Evolutionary conservation across 306 rosid species (phyloP), one percentile per base, ranked within the genome.

Genomic region (Vachellia collinsii): DNA sequence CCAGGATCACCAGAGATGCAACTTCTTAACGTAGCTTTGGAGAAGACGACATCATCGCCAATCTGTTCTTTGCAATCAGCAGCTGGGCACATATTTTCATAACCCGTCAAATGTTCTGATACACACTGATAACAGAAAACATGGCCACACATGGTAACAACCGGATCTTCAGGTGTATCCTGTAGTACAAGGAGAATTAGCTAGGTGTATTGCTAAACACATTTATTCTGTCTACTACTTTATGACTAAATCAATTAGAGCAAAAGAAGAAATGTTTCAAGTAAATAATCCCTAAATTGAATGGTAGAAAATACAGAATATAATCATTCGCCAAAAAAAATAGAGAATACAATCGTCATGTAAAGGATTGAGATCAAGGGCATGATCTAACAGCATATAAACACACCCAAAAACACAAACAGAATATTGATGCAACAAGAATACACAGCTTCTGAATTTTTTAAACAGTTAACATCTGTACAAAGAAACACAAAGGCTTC

Each of bases 41-140:
- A 90, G 84, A 93, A 95, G 77, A 92, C 86, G 37, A 88, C 78
- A 74, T 91, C 98, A 12, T 88, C 82, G 42, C 90, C 86, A 67
- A 95, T 70, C 86, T 75, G 91, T 84, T 87, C 89, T 83, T 90
- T 93, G 78, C 99, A 95, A 78, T 73, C 89, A 64, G 14, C 53
- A 59, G 88, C 97, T n/a, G 98, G 98, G 80, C 99, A 95, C 69
- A 41, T 89, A 81, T 84, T 91, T 58, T 95, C 97, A 82, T 92
- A 97, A 34, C 94, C 92, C 0, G 94, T 90, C 94, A 93, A 73
- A 87, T 80, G 79, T 50, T 95, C 99, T 36, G 96, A 90, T 54
- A 95, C 91, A 71, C 99, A 95, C 79, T 93, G 97, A 83, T 89
- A 89, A 88, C 99, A 95, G 89, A 92, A 93, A 80, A 95, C 96